Conservation (phyloP, 306 rosid genomes). For the Trifolium pratense region DNA sequence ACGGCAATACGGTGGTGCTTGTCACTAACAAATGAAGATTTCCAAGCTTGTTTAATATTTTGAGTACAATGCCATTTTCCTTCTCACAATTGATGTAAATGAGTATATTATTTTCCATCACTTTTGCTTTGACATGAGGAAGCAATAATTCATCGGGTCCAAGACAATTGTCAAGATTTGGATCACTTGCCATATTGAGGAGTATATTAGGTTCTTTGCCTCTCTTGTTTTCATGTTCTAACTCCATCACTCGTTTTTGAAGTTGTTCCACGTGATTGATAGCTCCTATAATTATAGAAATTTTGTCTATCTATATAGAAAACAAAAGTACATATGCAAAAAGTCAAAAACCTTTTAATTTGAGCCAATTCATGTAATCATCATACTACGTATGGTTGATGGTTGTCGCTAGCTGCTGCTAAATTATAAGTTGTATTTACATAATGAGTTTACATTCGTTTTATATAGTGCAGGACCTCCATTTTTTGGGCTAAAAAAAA, state of each 20-base stretch:
- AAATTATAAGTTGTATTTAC: too few relatives aligned
- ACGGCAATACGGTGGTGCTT: slow-evolving; percentile 31
- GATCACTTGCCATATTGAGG: slow-evolving; percentile 4
- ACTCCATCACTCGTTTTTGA: slow-evolving; percentile 32
- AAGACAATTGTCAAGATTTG: neutral
- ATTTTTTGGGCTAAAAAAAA: too few relatives aligned
- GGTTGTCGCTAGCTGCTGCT: too few relatives aligned
- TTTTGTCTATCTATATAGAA: slow-evolving; percentile 30
- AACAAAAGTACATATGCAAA: too few relatives aligned
- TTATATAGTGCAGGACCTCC: too few relatives aligned
- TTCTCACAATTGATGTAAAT: slow-evolving; percentile 41
- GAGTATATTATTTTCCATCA: slow-evolving; percentile 29
- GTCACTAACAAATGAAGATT: slow-evolving; percentile 38
- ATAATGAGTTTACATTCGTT: too few relatives aligned
- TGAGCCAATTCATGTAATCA: too few relatives aligned
- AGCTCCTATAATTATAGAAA: slow-evolving; percentile 31
- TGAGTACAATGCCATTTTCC: slow-evolving; percentile 33
- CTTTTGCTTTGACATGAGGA: slow-evolving; percentile 29
- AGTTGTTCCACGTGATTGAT: slow-evolving; percentile 39
- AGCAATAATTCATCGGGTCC: neutral
- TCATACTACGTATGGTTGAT: too few relatives aligned
- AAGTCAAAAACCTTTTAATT: too few relatives aligned
- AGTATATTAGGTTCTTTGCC: neutral
- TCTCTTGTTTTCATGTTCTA: slow-evolving; percentile 36
- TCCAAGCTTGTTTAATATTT: slow-evolving; percentile 32